Percentiles rank a stretch among this genome's conserved stretches.
These are phyloP conservation scores for Kwoniella heveanensis DNA, from an alignment of 768 basidiomycete species.

Conservation along the genomic window DNA sequence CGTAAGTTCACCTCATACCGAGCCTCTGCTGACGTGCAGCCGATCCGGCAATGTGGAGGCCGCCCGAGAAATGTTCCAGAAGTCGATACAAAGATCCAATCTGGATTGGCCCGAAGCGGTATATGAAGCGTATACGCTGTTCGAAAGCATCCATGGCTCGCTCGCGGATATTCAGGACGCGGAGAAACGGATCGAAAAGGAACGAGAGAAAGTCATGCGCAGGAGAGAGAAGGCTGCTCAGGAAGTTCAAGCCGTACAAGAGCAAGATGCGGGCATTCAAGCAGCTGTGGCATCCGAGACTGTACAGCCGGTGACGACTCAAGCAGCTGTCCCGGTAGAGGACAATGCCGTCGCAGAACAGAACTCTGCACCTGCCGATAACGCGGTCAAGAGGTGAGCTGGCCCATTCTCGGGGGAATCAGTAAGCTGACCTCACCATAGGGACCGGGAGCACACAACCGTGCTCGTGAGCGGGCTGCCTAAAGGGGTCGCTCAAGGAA, in stretches of 20 bases:
- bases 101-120: slow-evolving; percentile 95
- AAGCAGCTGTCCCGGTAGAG: background rate
- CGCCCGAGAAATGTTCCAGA: slow-evolving; percentile 69
- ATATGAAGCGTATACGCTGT: slow-evolving; percentile 86
- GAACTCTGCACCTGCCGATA: slow-evolving; percentile 1
- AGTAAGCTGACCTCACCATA: slow-evolving; percentile 47
- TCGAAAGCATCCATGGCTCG: slow-evolving; percentile 80
- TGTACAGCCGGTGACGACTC: background rate
- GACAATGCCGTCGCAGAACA: slow-evolving; percentile 8
- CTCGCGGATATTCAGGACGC: slow-evolving; percentile 59
- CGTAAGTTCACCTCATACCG: slow-evolving; percentile 17
- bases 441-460: slow-evolving; percentile 93
- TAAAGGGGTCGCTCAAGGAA: slow-evolving; percentile 63
- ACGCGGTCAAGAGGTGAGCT: slow-evolving; percentile 18
- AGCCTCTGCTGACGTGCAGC: slow-evolving; percentile 30
- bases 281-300: background rate
- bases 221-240: slow-evolving; percentile 34
- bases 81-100: slow-evolving; percentile 66
- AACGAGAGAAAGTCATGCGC: slow-evolving; percentile 52
- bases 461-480: slow-evolving; percentile 81
- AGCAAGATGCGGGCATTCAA: background rate
- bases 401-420: background rate
- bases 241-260: slow-evolving; percentile 14
- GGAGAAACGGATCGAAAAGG: slow-evolving; percentile 32
- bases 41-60: slow-evolving; percentile 58